phyloP scores from a whole-genome alignment of 176 grass and related monocot species.

The Phoenix roebelenii region DNA sequence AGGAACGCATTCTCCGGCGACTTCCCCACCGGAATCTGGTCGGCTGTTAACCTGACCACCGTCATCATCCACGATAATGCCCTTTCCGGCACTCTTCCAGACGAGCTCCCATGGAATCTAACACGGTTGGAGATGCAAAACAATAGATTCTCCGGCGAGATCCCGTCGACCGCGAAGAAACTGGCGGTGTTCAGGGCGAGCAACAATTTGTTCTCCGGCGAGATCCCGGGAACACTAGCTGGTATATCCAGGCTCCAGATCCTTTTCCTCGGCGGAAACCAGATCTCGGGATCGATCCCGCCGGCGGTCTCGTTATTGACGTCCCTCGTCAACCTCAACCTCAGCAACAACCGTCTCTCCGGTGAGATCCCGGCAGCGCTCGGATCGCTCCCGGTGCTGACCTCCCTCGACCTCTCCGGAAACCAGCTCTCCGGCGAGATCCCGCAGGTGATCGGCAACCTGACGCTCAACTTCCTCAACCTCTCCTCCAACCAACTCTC shows the following conservation, averaged over 20 bases:
- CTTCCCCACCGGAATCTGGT: slow-evolving; percentile 40
- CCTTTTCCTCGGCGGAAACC: slow-evolving; percentile 20
- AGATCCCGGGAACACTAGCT: slow-evolving; percentile 1
- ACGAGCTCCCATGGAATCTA: slow-evolving; percentile 21
- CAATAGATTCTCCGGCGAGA: slow-evolving; percentile 30
- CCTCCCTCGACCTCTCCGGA: slow-evolving; percentile 43
- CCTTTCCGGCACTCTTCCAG: slow-evolving; percentile 38
- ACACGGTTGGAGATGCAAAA: slow-evolving; percentile 24
- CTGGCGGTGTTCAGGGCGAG: slow-evolving; percentile 9
- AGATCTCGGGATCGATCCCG: slow-evolving; percentile 34
- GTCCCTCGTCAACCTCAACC: slow-evolving; percentile 13
- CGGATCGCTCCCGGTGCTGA: slow-evolving; percentile 28
- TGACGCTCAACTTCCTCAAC: slow-evolving; percentile 33
- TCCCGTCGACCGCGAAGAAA: slow-evolving; percentile 1
- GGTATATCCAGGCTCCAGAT: slow-evolving; percentile 10
- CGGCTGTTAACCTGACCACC: neutral
- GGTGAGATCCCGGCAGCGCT: slow-evolving; percentile 33
- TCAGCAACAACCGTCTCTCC: slow-evolving; percentile 35
- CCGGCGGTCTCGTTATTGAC: neutral
- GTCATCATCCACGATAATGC: slow-evolving; percentile 31
- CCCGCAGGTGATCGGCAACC: slow-evolving; percentile 27
- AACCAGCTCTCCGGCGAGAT: slow-evolving; percentile 43
- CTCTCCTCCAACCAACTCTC: slow-evolving; percentile 51
- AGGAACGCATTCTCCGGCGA: slow-evolving; percentile 34
- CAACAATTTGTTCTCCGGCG: slow-evolving; percentile 30